Conservation (phyloP, 257 asterid genomes). For the Solanum habrochaites region DNA sequence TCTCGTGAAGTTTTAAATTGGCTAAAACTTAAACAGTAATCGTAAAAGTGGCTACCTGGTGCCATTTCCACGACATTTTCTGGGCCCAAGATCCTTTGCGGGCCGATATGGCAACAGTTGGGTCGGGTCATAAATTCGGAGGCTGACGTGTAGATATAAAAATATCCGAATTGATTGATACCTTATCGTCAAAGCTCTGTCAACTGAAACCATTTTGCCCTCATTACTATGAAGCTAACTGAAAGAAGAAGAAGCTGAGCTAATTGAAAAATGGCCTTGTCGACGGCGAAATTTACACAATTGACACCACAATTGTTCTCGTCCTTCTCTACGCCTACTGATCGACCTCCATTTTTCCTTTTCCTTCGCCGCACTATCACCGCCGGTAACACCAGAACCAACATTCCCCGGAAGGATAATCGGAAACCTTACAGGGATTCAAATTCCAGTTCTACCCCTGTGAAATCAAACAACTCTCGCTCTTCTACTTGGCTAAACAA, state of each 20-base stretch:
- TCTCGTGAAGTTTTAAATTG: neutral
- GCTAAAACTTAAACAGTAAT: neutral
- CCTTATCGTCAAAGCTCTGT: slow-evolving; percentile 30
- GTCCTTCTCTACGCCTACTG: slow-evolving; percentile 23
- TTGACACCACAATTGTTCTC: slow-evolving; percentile 43
- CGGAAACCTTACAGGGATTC: slow-evolving; percentile 15
- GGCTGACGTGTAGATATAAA: neutral
- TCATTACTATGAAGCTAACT: slow-evolving; percentile 4
- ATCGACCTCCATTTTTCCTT: slow-evolving; percentile 23
- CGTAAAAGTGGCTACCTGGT: neutral
- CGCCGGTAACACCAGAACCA: slow-evolving; percentile 20
- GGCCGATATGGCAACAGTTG: neutral
- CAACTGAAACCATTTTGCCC: neutral
- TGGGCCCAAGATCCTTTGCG: neutral
- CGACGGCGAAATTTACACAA: slow-evolving; percentile 65
- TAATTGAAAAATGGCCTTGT: slow-evolving; percentile 29
- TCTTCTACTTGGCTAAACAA: slow-evolving; percentile 59
- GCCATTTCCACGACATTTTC: neutral
- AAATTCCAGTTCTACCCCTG: slow-evolving; percentile 1
- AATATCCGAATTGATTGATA: neutral
- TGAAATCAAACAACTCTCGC: neutral
- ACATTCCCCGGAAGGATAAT: neutral
- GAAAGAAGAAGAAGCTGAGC: neutral
- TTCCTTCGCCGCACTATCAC: slow-evolving; percentile 20
- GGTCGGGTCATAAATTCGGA: neutral